phyloP scores from a whole-genome alignment of 2,329 filamentous ascomycete species.

The Coniochaeta hoffmannii region DNA sequence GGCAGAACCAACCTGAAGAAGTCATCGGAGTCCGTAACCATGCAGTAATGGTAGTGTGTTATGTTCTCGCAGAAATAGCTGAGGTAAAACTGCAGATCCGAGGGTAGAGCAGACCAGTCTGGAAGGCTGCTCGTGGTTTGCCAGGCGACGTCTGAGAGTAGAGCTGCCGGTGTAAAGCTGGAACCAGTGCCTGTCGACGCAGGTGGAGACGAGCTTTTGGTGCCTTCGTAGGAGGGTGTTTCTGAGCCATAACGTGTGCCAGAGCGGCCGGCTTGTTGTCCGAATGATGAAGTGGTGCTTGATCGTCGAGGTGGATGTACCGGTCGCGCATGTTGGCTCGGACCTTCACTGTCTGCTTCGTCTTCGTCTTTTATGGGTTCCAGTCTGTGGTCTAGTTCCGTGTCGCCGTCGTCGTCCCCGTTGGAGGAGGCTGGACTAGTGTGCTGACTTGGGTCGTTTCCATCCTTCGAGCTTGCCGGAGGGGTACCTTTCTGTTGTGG shows the following conservation, averaged over 20 bases:
- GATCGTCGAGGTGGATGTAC: conserved; percentile 23
- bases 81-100: conserved; percentile 71
- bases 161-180: conserved; percentile 23
- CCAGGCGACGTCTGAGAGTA: conserved; percentile 20
- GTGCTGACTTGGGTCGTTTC: conserved; percentile 25
- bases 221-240: conserved; percentile 42
- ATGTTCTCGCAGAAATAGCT: conserved; percentile 72
- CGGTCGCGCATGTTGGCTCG: conserved; percentile 8
- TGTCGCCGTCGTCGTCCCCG: conserved; percentile 43
- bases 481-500: conserved; percentile 34
- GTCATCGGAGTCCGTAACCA: conserved; percentile 61
- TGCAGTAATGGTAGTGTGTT: conserved; percentile 73
- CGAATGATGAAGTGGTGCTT: conserved; percentile 30
- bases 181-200: conserved; percentile 36
- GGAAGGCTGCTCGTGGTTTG: conserved; percentile 19
- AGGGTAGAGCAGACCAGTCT: conserved; percentile 52
- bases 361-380: conserved; percentile 48
- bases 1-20: conserved; percentile 70
- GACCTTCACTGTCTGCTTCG: conserved; percentile 19
- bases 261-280: conserved; percentile 24
- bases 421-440: conserved; percentile 47
- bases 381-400: conserved; percentile 34
- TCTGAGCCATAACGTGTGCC: conserved; percentile 40
- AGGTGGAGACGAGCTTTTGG: conserved; percentile 45
- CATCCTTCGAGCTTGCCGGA: conserved; percentile 29